Evolutionary conservation across 805 yeast species (phyloP).

Genomic region (Candida pini): DNA sequence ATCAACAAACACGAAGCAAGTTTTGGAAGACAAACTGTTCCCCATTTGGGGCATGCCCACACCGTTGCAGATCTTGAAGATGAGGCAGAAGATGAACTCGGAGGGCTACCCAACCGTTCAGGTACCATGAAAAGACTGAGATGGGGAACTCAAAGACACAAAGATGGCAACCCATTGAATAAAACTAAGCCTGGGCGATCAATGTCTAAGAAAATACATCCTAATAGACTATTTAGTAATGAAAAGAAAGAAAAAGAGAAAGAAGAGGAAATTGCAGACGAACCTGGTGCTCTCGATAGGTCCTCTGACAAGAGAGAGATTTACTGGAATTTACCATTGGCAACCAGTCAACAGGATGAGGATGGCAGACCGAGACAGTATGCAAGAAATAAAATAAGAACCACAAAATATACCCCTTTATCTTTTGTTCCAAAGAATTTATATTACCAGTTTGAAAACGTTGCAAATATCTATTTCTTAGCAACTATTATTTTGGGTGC

Average conservation of each 20-base stretch:
- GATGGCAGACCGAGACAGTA: conserved; percentile 58
- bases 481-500: conserved; percentile 74
- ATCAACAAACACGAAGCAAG: conserved; percentile 13
- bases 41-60: conserved; percentile 16
- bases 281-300: conserved; percentile 22
- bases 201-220: conserved; percentile 18
- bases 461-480: conserved; percentile 87
- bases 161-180: conserved; percentile 58
- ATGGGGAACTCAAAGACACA: conserved; percentile 87
- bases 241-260: conserved; percentile 16
- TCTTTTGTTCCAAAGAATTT: conserved; percentile 85
- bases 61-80: conserved; percentile 19
- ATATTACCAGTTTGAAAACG: conserved; percentile 71
- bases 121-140: conserved; percentile 68
- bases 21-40: conserved; percentile 1
- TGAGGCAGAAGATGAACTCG: conserved; percentile 11
- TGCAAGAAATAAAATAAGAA: conserved; percentile 87
- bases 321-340: conserved; percentile 55
- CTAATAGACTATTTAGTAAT: conserved; percentile 17
- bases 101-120: conserved; percentile 27
- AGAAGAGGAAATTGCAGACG: conserved; percentile 36
- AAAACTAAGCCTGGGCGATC: conserved; percentile 51
- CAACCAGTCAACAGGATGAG: conserved; percentile 47
- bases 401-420: conserved; percentile 91
- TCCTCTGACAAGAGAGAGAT: conserved; percentile 37